Percentiles rank a stretch among this genome's conserved stretches.
phyloP scores from a whole-genome alignment of 768 basidiomycete genomes.

The Lactifluus rugatus region DNA sequence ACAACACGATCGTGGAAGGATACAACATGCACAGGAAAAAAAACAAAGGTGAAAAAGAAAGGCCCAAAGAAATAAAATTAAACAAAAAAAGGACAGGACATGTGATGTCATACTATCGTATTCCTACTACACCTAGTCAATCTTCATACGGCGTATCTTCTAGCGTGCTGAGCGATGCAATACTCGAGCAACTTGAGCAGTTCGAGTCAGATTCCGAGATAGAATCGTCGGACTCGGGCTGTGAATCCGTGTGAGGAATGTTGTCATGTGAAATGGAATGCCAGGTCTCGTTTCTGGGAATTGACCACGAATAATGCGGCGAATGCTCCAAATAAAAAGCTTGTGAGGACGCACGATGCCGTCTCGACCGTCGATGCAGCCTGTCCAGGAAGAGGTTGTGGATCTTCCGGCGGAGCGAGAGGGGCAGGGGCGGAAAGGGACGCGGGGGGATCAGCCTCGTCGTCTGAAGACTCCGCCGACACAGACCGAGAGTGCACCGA shows the following conservation, averaged over 20 bases:
- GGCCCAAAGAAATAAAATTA: slow-evolving; percentile 8
- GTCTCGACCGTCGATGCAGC: slow-evolving; percentile 23
- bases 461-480: slow-evolving; percentile 17
- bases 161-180: slow-evolving; percentile 18
- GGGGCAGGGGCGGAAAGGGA: slow-evolving; percentile 9
- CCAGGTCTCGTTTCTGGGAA: slow-evolving; percentile 20
- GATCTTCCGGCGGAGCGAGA: slow-evolving; percentile 20
- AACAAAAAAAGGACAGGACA: not conserved
- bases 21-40: slow-evolving; percentile 2
- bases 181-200: slow-evolving; percentile 20
- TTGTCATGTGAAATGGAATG: slow-evolving; percentile 18
- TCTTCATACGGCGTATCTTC: slow-evolving; percentile 5
- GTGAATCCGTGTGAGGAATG: not conserved
- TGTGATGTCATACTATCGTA: not conserved
- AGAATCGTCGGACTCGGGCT: slow-evolving; percentile 8
- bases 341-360: slow-evolving; percentile 43
- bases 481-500: slow-evolving; percentile 21
- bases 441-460: slow-evolving; percentile 2
- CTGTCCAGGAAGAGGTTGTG: slow-evolving; percentile 7
- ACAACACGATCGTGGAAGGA: not conserved
- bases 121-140: not conserved
- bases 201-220: slow-evolving; percentile 10
- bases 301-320: slow-evolving; percentile 33
- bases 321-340: slow-evolving; percentile 51
- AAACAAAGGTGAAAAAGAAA: not conserved